These are phyloP conservation scores for Pseudogymnoascus sp. DNA, from an alignment of 2,329 filamentous ascomycete species.

Conservation along the genomic window DNA sequence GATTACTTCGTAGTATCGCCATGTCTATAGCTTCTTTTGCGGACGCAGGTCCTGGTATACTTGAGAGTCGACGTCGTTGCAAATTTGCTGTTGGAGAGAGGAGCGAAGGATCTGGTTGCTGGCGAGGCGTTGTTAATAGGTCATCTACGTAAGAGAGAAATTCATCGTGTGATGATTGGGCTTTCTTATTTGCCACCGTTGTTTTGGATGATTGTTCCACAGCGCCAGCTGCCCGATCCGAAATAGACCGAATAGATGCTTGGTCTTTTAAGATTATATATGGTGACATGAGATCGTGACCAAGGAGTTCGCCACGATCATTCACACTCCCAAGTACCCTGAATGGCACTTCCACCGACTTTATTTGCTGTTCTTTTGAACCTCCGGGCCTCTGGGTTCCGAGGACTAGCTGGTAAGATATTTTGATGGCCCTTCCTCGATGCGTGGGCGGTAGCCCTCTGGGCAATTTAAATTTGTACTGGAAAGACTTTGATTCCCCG, in stretches of 20 bases:
- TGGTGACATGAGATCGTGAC: conserved; percentile 89
- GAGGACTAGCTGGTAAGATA: conserved; percentile 83
- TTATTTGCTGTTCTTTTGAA: conserved; percentile 72
- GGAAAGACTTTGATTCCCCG: conserved; percentile 81
- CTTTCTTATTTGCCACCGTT: conserved; percentile 26
- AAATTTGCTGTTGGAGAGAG: conserved; percentile 63
- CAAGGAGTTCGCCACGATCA: conserved; percentile 76
- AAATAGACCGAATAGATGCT: conserved; percentile 41
- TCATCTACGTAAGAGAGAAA: conserved; percentile 75
- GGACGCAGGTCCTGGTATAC: conserved; percentile 51
- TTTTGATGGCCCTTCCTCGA: conserved; percentile 88
- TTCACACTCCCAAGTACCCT: conserved; percentile 91
- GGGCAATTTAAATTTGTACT: conserved; percentile 80
- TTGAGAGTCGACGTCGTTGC: conserved; percentile 50
- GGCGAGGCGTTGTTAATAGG: conserved; percentile 55
- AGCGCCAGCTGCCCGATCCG: conserved; percentile 20
- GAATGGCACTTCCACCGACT: conserved; percentile 88
- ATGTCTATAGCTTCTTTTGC: conserved; percentile 85
- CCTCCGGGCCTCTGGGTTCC: conserved; percentile 83
- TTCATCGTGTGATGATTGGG: conserved; percentile 46
- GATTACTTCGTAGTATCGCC: conserved; percentile 78
- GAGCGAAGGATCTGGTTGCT: conserved; percentile 52
- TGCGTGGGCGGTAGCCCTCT: conserved; percentile 86
- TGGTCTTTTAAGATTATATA: conserved; percentile 85
- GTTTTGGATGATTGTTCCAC: conserved; percentile 17